Evolutionary conservation across 2,329 filamentous ascomycete genomes (phyloP), one percentile per base, ranked within the genome.

Genomic region (Knufia petricola): DNA sequence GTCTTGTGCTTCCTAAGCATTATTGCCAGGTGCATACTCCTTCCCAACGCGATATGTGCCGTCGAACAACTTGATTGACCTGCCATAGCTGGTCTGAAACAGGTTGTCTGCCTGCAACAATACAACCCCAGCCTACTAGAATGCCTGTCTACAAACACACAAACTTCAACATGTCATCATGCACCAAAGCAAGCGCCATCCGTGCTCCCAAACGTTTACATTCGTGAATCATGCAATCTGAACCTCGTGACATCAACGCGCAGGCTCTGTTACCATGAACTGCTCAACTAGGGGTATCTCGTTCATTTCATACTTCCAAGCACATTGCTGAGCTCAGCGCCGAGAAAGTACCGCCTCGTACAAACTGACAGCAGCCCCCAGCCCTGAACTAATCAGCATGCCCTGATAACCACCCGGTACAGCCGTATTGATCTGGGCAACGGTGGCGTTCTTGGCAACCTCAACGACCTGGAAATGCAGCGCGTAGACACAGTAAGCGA

Each of bases 401-500:
- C 66, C 66, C 2, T 58, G 42, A 51, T 63, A 64, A 3, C 64
- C 63, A 37, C 68, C 67, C 9, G 66, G 65, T 36, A 72, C 61
- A 15, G 64, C 58, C 6, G 53, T 52, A 26, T 66, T 63, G 39
- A 72, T 66, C 44, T 56, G 64, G 2, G 60, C 58, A 20, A 72
- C 58, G 4, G 66, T 63, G 42, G 55, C 58, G 20, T 55, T 50
- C 53, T 60, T 64, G 55, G 62, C 70, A 8, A 68, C 21, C 15
- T 63, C 60, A 56, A 60, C 65, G 50, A 69, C 65, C 21, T 57
- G 62, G 54, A 68, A 67, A 17, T 62, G 59, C 7, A 64, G 79
- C 8, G 75, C 78, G 63, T 89, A 95, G 15, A 95, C 81, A 28
- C 90, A 75, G 65, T 85, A 95, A 6, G 85, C 81, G 51, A 89